A percentile compares a stretch with the other conserved stretches of the same genome.
These are phyloP conservation scores for Viola pubescens DNA, from an alignment of 441 rosid species.

Conservation along the genomic window DNA sequence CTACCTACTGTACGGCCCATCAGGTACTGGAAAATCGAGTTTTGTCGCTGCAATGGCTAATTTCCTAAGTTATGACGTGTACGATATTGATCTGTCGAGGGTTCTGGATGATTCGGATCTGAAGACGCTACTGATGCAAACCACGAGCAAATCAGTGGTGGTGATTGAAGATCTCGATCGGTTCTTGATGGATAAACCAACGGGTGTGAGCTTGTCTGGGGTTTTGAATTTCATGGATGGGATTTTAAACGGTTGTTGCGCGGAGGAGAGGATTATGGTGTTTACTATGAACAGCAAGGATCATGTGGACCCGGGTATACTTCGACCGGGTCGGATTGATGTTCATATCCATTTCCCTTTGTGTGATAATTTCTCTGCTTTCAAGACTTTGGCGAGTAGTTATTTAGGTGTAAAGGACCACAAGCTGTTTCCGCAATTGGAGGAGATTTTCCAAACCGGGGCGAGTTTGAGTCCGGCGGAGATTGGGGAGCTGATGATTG, in stretches of 20 bases:
- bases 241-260: slow-evolving; percentile 43
- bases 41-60: slow-evolving; percentile 90
- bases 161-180: slow-evolving; percentile 84
- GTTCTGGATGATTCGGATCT: slow-evolving; percentile 63
- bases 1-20: slow-evolving; percentile 69
- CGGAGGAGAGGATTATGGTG: slow-evolving; percentile 59
- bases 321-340: slow-evolving; percentile 69
- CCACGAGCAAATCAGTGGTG: slow-evolving; percentile 52
- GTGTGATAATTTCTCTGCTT: slow-evolving; percentile 43
- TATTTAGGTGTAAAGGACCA: slow-evolving; percentile 60
- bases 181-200: slow-evolving; percentile 39
- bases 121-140: slow-evolving; percentile 53
- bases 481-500: slow-evolving; percentile 67
- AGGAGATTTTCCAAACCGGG: slow-evolving; percentile 55
- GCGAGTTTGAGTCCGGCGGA: slow-evolving; percentile 67
- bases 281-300: slow-evolving; percentile 56
- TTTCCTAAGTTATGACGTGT: slow-evolving; percentile 62
- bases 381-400: slow-evolving; percentile 48
- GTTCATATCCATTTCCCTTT: slow-evolving; percentile 60
- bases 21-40: slow-evolving; percentile 93
- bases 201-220: slow-evolving; percentile 42
- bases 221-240: slow-evolving; percentile 71
- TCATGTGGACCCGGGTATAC: slow-evolving; percentile 42
- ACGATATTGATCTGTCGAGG: slow-evolving; percentile 70
- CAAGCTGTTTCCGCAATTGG: slow-evolving; percentile 56